phyloP scores from a whole-genome alignment of 306 rosid genomes.

The Begonia masoniana region DNA sequence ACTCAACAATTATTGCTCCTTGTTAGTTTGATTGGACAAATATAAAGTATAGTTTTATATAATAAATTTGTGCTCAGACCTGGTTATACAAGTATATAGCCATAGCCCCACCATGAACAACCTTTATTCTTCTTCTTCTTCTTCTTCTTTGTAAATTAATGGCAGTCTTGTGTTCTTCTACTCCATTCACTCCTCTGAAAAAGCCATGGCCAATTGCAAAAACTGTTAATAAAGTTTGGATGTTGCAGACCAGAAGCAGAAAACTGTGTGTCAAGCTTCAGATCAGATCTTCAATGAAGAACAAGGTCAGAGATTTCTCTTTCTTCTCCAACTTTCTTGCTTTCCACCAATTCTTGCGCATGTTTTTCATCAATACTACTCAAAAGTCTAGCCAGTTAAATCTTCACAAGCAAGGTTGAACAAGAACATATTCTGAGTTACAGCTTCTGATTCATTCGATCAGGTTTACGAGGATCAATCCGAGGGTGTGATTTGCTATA shows the following conservation, averaged over 20 bases:
- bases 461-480: constrained; percentile 13
- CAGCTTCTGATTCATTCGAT: not conserved
- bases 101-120: constrained; percentile 4
- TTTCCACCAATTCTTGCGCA: too few relatives aligned
- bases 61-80: not conserved
- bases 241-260: not conserved
- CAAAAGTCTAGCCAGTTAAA: not conserved
- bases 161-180: not conserved
- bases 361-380: not conserved
- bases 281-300: constrained; percentile 15
- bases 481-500: constrained; percentile 11
- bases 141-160: not conserved
- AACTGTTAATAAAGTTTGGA: constrained; percentile 7
- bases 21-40: not conserved
- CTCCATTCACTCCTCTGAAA: constrained; percentile 1
- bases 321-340: not conserved
- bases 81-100: not conserved
- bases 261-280: constrained; percentile 3
- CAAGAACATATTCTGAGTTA: not conserved
- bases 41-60: not conserved
- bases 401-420: not conserved
- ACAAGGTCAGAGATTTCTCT: constrained; percentile 10
- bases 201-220: not conserved
- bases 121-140: constrained; percentile 4
- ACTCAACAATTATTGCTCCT: too few relatives aligned